Percentiles rank a stretch among this genome's conserved stretches.
phyloP scores from a whole-genome alignment of 176 grass and related monocot species.

The Oryza glumipatula region DNA sequence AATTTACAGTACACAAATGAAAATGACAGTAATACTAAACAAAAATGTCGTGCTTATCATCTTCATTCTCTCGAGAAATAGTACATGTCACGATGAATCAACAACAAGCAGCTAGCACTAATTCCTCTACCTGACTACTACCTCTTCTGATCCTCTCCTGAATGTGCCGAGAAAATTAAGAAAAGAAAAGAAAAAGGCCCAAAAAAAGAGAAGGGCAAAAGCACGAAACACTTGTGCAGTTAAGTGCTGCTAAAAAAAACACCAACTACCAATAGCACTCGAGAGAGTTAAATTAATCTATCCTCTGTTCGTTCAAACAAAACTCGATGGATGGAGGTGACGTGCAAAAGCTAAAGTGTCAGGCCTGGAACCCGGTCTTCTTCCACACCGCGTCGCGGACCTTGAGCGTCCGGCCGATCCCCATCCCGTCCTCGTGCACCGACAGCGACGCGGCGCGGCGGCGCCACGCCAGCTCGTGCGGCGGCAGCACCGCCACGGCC shows the following conservation, averaged over 20 bases:
- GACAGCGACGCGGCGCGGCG: constrained; percentile 70
- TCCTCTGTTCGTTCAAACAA: constrained; percentile 2
- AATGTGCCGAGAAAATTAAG: neutral
- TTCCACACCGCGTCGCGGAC: constrained; percentile 93
- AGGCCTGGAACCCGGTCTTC: constrained; percentile 85
- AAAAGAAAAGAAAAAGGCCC: neutral
- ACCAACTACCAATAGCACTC: neutral
- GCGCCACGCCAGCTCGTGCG: constrained; percentile 71
- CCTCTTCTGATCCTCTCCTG: neutral
- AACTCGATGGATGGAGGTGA: neutral
- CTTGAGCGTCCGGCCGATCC: constrained; percentile 80
- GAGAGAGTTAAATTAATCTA: neutral
- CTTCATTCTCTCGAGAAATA: neutral
- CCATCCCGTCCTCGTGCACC: constrained; percentile 63
- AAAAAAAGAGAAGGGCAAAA: neutral
- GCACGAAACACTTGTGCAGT: neutral
- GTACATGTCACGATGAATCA: neutral
- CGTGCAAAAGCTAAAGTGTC: neutral
- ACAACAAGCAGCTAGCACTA: neutral
- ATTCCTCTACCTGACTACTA: neutral
- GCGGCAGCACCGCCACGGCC: constrained; percentile 54
- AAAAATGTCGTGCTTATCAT: neutral
- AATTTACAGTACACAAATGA: neutral
- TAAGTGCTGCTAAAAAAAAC: neutral
- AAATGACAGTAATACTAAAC: neutral